Conservation (phyloP, 306 rosid species). For the Quercus bicolor region DNA sequence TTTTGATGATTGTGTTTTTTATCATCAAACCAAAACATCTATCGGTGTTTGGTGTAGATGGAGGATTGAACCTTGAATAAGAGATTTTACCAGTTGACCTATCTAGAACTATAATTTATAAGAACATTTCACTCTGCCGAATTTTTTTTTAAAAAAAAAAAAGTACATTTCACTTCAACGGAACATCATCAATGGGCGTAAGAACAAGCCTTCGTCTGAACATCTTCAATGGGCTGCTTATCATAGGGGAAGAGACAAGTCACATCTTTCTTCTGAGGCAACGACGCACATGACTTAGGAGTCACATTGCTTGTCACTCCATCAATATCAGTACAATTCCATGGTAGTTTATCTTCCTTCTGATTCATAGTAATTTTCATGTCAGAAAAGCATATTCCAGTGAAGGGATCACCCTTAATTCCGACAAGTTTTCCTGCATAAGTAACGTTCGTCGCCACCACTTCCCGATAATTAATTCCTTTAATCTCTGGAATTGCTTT, state of each 20-base stretch:
- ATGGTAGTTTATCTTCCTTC: conserved; percentile 31
- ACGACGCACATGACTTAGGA: conserved; percentile 50
- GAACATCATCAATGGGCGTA: too few species aligned
- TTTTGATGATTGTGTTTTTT: too few species aligned
- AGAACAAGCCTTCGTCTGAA: conserved; percentile 22
- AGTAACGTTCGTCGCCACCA: conserved; percentile 48
- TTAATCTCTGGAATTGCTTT: conserved; percentile 52
- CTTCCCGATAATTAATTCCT: conserved; percentile 45
- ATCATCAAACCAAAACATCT: too few species aligned
- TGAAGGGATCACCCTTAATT: conserved; percentile 40
- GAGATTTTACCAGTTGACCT: accelerated
- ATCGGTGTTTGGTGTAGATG: accelerated
- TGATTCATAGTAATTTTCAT: conserved; percentile 18
- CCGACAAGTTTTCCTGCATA: conserved; percentile 50
- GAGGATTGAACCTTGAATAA: accelerated
- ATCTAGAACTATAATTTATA: too few species aligned
- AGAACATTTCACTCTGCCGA: too few species aligned
- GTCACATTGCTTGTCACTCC: conserved; percentile 52
- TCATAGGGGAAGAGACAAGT: conserved; percentile 49
- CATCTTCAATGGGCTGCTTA: conserved; percentile 46
- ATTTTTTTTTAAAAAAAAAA: background rate
- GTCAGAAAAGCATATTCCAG: conserved; percentile 58
- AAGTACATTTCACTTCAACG: too few species aligned
- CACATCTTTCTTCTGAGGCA: conserved; percentile 30
- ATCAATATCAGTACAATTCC: conserved; percentile 60